These are phyloP conservation scores for Fremontodendron californicum DNA, from an alignment of 345 rosid genomes.

Conservation along the genomic window DNA sequence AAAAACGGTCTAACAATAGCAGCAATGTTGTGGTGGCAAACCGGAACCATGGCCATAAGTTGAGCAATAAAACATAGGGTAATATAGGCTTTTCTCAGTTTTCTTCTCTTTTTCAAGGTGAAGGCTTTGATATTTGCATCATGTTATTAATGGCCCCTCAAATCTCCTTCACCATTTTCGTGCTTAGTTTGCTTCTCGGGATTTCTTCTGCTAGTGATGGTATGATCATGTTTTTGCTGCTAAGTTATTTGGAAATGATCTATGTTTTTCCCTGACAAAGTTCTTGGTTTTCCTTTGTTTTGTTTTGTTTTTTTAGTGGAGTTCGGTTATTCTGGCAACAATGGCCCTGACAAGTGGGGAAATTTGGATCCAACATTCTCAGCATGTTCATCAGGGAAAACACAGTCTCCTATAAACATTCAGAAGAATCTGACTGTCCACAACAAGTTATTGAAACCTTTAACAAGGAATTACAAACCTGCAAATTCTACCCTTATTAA, in stretches of 20 bases:
- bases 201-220: conserved; percentile 6
- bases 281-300: not conserved
- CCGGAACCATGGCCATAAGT: not conserved
- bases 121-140: not conserved
- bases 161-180: not conserved
- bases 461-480: not conserved
- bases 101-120: not conserved
- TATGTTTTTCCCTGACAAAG: not conserved
- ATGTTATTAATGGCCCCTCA: not conserved
- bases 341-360: conserved; percentile 12
- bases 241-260: not conserved
- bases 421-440: not conserved
- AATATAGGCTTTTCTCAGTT: not conserved
- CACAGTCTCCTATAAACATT: conserved; percentile 9
- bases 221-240: not conserved
- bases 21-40: not conserved
- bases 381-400: conserved; percentile 2
- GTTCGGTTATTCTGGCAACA: not conserved
- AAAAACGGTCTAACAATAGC: not conserved
- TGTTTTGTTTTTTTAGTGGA: not conserved
- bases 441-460: not conserved
- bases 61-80: not conserved
- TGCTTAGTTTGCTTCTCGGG: not conserved
- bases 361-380: conserved; percentile 10
- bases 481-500: conserved; percentile 6